Conservation (phyloP, 768 basidiomycete genomes). For the Lactifluus echinatus region DNA sequence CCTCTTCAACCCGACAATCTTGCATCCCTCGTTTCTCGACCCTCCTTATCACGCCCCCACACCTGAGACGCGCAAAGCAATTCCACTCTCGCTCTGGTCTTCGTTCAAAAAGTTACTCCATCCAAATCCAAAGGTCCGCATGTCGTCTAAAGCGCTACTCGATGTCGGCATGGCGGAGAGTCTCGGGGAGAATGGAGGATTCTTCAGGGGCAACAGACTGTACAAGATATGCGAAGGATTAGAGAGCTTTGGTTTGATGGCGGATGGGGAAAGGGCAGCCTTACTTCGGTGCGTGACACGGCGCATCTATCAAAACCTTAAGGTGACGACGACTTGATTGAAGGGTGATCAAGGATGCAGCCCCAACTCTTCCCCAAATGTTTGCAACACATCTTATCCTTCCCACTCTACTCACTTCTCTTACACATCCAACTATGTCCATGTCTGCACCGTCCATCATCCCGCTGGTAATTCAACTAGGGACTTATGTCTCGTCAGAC, state of each 20-base stretch:
- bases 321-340: neutral
- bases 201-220: conserved; percentile 75
- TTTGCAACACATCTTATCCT: conserved; percentile 82
- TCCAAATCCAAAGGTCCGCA: conserved; percentile 74
- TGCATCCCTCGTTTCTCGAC: conserved; percentile 61
- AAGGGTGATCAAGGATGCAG: conserved; percentile 73
- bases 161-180: conserved; percentile 70
- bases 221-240: conserved; percentile 79
- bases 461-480: conserved; percentile 77
- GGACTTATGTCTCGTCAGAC: conserved; percentile 56
- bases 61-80: conserved; percentile 65
- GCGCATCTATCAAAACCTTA: neutral
- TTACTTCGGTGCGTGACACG: conserved; percentile 51
- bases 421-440: conserved; percentile 61
- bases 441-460: conserved; percentile 68
- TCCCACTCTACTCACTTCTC: conserved; percentile 69
- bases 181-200: conserved; percentile 50
- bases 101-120: conserved; percentile 84
- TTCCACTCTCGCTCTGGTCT: conserved; percentile 68
- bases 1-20: conserved; percentile 71
- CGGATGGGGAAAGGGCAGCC: conserved; percentile 68
- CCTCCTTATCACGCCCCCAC: conserved; percentile 73
- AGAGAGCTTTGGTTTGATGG: conserved; percentile 74
- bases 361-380: conserved; percentile 73
- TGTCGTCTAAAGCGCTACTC: conserved; percentile 69